A percentile compares a stretch with the other conserved stretches of the same genome.
phyloP scores from a whole-genome alignment of 129 eudicot genomes.

The Helichrysum umbraculigerum region DNA sequence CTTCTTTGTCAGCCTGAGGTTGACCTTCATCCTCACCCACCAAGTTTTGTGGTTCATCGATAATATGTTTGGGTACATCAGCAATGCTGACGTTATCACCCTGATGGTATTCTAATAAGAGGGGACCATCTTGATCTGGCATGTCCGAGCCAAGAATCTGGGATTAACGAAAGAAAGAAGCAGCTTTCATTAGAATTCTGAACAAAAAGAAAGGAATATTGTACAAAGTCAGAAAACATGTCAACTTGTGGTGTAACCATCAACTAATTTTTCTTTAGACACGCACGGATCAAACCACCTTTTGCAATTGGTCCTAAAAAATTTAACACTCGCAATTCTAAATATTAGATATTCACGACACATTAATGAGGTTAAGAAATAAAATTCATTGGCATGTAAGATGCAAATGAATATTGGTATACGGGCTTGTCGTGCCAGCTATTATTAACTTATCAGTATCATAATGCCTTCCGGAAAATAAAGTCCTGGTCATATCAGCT shows the following conservation, averaged over 20 bases:
- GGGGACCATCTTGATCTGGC: slow-evolving; percentile 42
- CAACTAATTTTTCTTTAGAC: background rate
- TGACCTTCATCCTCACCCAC: slow-evolving; percentile 32
- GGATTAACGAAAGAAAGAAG: slow-evolving; percentile 4
- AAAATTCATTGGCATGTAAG: no score
- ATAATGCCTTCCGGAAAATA: background rate
- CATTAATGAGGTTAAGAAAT: no score
- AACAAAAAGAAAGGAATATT: background rate
- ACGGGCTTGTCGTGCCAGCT: no score
- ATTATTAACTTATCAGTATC: background rate
- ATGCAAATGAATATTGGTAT: no score
- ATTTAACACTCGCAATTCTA: no score
- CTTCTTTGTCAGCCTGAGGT: slow-evolving; percentile 33
- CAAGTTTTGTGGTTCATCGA: slow-evolving; percentile 34
- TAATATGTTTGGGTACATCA: slow-evolving; percentile 34
- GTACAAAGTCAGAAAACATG: background rate
- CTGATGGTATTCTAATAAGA: slow-evolving; percentile 32
- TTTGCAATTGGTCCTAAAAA: background rate
- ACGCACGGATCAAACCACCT: background rate
- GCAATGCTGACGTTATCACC: slow-evolving; percentile 37
- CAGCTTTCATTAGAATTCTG: slow-evolving; percentile 12
- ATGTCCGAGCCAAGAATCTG: slow-evolving; percentile 64
- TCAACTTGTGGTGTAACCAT: background rate
- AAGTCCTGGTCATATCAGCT: background rate
- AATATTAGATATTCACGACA: no score